Percentiles rank a stretch among this genome's conserved stretches.
These are phyloP conservation scores for Cyberlindnera meyerae DNA, from an alignment of 805 yeast species.

Conservation along the genomic window DNA sequence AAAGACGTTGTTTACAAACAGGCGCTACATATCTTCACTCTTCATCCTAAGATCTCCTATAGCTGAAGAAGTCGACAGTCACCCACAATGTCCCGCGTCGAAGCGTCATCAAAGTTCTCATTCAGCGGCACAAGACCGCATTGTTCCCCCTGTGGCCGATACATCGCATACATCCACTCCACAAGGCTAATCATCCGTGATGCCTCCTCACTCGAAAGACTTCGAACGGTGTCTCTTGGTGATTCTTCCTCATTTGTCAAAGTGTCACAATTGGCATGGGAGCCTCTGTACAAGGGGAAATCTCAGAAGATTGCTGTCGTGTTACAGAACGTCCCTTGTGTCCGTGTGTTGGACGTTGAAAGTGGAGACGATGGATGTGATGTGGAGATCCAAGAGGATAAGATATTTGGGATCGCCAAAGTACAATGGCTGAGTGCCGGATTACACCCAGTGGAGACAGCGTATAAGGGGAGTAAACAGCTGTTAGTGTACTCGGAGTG, in stretches of 20 bases:
- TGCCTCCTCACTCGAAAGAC: conserved; percentile 8
- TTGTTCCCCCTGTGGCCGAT: conserved; percentile 14
- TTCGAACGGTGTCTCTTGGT: conserved; percentile 7
- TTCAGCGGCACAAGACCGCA: conserved; percentile 9
- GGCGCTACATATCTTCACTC: too few species aligned
- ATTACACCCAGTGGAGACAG: conserved; percentile 10
- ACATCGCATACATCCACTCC: conserved; percentile 14
- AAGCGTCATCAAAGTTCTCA: conserved; percentile 13
- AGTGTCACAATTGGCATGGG: conserved; percentile 19
- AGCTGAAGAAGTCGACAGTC: not conserved
- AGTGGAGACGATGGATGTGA: conserved; percentile 13
- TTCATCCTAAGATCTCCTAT: too few species aligned
- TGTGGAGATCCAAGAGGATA: conserved; percentile 16
- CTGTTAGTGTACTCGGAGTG: conserved; percentile 11
- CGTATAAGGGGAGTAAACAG: conserved; percentile 17
- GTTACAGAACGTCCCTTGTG: conserved; percentile 3
- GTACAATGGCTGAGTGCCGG: conserved; percentile 16
- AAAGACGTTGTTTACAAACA: too few species aligned
- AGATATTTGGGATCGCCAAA: conserved; percentile 15
- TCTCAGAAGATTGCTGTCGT: conserved; percentile 14
- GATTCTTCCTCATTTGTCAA: conserved; percentile 3
- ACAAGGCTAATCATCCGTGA: conserved; percentile 14
- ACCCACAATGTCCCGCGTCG: conserved; percentile 8
- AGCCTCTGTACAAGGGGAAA: conserved; percentile 7
- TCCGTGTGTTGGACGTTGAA: conserved; percentile 11